Evolutionary conservation across 257 asterid species (phyloP).

Genomic region (Cinchona pubescens): DNA sequence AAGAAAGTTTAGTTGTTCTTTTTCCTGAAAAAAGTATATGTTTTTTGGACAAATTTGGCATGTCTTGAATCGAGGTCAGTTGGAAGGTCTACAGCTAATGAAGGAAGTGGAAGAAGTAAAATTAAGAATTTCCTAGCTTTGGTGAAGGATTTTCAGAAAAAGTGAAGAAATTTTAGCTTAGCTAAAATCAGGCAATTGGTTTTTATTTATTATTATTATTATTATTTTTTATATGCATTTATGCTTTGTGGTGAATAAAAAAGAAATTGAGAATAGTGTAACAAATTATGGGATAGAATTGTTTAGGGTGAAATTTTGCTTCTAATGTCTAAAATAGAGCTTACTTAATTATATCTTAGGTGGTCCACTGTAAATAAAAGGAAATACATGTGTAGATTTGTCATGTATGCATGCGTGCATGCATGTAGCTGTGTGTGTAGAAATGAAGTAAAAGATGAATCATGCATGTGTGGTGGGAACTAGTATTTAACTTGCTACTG

Average conservation of each 20-base stretch:
- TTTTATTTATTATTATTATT: too few relatives aligned
- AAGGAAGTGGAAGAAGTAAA: not conserved
- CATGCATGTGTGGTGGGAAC: not conserved
- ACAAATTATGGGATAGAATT: not conserved
- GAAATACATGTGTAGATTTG: not conserved
- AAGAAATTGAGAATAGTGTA: not conserved
- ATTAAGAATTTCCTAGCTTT: not conserved
- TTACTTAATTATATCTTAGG: not conserved
- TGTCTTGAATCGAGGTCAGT: not conserved
- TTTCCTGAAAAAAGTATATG: not conserved
- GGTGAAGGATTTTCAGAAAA: not conserved
- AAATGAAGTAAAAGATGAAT: not conserved
- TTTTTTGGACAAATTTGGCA: not conserved
- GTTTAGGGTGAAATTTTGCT: not conserved
- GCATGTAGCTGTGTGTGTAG: not conserved
- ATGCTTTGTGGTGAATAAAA: too few relatives aligned
- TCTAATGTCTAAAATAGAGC: not conserved
- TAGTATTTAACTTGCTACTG: not conserved
- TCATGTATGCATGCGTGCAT: not conserved
- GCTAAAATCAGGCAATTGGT: too few relatives aligned
- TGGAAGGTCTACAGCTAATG: not conserved
- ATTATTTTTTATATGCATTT: too few relatives aligned
- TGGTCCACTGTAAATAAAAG: not conserved
- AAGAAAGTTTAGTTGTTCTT: not conserved
- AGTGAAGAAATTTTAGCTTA: too few relatives aligned